phyloP scores from a whole-genome alignment of 2,329 filamentous ascomycete genomes.

The Fusarium sarcochroum region DNA sequence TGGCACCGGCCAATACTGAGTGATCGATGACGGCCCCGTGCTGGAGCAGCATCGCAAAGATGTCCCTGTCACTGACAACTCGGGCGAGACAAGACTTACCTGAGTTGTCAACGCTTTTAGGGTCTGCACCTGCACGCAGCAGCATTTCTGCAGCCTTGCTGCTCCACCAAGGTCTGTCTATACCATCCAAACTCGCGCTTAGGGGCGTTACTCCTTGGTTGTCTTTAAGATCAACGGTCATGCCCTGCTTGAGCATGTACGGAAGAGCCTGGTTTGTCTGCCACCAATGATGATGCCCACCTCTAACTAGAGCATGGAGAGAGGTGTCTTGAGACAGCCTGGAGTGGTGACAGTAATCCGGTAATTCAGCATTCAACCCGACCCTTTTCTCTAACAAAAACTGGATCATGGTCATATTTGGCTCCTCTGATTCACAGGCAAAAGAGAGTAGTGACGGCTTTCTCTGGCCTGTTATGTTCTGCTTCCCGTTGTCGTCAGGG shows the following conservation, averaged over 20 bases:
- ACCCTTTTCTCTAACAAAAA: background rate
- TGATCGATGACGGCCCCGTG: background rate
- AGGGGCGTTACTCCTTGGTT: background rate
- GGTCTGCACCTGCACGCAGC: background rate
- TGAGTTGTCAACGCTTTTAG: background rate
- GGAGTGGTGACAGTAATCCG: background rate
- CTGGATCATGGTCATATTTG: background rate
- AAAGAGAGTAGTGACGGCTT: background rate
- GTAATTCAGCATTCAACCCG: background rate
- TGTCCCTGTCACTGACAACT: background rate
- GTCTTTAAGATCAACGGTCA: background rate
- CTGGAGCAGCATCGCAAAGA: background rate
- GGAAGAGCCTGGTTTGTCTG: background rate
- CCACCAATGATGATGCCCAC: background rate
- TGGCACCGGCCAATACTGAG: accelerated
- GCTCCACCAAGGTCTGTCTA: accelerated
- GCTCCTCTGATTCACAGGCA: background rate
- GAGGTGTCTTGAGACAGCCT: no score
- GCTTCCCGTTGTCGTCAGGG: no score
- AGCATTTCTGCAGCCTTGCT: background rate
- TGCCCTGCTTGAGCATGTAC: background rate
- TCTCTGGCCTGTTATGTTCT: background rate
- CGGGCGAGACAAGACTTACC: conserved; percentile 1
- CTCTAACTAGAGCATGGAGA: background rate
- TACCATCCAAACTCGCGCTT: background rate